Percentiles rank a stretch among this genome's conserved stretches.
Conservation (phyloP, 2,329 filamentous ascomycete genomes). For the Acrocalymma vagum region DNA sequence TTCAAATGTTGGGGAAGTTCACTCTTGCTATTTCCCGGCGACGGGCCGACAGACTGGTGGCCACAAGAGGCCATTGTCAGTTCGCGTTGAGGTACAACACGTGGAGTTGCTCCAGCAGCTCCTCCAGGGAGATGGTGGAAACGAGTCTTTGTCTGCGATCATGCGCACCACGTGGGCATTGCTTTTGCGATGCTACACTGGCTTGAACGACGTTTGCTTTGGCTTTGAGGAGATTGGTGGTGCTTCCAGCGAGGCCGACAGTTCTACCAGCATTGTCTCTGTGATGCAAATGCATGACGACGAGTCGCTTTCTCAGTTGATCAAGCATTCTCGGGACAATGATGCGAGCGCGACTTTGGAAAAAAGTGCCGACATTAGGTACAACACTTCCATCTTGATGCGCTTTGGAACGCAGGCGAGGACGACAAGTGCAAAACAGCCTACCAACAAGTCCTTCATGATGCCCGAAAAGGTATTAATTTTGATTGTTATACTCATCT, state of each 20-base stretch:
- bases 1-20: slow-evolving; percentile 4
- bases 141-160: slow-evolving; percentile 13
- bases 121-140: slow-evolving; percentile 9
- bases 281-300: slow-evolving; percentile 14
- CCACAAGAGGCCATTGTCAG: slow-evolving; percentile 25
- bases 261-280: background rate
- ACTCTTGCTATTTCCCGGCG: slow-evolving; percentile 24
- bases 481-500: too few species aligned
- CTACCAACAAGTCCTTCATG: slow-evolving; percentile 4
- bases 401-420: slow-evolving; percentile 16
- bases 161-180: slow-evolving; percentile 40
- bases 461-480: slow-evolving; percentile 26
- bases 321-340: slow-evolving; percentile 5
- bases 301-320: slow-evolving; percentile 14
- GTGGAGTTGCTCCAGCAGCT: slow-evolving; percentile 19
- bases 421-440: slow-evolving; percentile 1
- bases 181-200: slow-evolving; percentile 42
- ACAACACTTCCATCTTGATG: slow-evolving; percentile 25
- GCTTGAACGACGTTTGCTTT: slow-evolving; percentile 47
- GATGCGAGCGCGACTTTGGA: background rate
- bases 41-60: slow-evolving; percentile 7
- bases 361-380: slow-evolving; percentile 4
- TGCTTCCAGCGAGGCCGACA: background rate
- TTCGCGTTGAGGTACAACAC: slow-evolving; percentile 25
- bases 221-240: slow-evolving; percentile 41